phyloP scores from a whole-genome alignment of 2,329 filamentous ascomycete species.

The Septoria petroselini region DNA sequence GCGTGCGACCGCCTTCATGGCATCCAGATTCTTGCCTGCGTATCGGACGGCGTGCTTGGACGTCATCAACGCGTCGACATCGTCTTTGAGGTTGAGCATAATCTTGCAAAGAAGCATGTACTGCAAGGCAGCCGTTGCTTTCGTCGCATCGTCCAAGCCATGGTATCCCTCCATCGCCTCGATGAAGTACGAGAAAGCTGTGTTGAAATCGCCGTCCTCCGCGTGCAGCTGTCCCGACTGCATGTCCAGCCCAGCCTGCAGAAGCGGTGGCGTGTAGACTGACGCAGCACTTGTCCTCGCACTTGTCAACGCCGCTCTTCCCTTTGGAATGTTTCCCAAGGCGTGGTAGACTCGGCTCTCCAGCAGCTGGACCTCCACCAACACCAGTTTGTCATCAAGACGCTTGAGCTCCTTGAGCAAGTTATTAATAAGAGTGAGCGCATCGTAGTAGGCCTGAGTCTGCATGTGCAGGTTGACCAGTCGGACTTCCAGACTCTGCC shows the following conservation, averaged over 20 bases:
- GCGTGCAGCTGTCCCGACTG: slow-evolving; percentile 98
- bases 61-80: slow-evolving; percentile 90
- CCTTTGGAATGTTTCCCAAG: slow-evolving; percentile 93
- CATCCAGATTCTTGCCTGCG: slow-evolving; percentile 90
- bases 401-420: slow-evolving; percentile 96
- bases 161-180: slow-evolving; percentile 97
- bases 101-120: slow-evolving; percentile 99
- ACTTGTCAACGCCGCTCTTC: slow-evolving; percentile 87
- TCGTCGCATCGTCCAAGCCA: slow-evolving; percentile 78
- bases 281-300: slow-evolving; percentile 93
- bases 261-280: slow-evolving; percentile 90
- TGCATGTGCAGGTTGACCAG: slow-evolving; percentile 93
- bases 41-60: slow-evolving; percentile 98
- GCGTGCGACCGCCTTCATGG: slow-evolving; percentile 97
- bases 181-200: slow-evolving; percentile 97
- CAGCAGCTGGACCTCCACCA: slow-evolving; percentile 95
- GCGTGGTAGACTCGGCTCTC: slow-evolving; percentile 98
- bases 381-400: slow-evolving; percentile 94
- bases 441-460: slow-evolving; percentile 96
- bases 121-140: slow-evolving; percentile 95
- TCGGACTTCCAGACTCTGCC: slow-evolving; percentile 95
- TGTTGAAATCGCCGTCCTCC: slow-evolving; percentile 98
- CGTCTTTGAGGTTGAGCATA: slow-evolving; percentile 95
- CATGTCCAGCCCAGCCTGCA: slow-evolving; percentile 97
- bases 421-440: slow-evolving; percentile 92